Evolutionary conservation across 108 stramenopile genomes (phyloP), one percentile per base, ranked within the genome.

Genomic region (Nannochloropsis salina): DNA sequence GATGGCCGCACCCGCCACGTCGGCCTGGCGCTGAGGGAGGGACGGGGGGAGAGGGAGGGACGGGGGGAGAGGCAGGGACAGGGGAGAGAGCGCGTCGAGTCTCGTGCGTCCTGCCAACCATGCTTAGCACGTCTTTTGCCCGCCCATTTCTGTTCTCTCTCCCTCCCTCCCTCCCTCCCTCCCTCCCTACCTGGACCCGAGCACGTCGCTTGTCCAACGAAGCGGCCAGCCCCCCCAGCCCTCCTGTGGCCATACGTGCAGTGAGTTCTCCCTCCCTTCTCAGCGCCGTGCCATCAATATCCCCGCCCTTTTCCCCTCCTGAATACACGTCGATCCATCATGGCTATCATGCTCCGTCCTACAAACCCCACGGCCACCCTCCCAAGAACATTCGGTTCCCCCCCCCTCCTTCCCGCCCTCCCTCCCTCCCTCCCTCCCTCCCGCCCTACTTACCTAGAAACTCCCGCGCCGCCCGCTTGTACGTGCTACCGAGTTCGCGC

Each of bases 1-100:
- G 20, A 74, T 15, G 15, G 61, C n/a, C 61, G 61, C 61, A 15
- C 61, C 61, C n/a, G 61, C 61, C 61, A 74, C 61, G 20, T 74
- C 61, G 3, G 61, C 61, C n/a, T 74, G 61, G 61, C 61, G 61
- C 61, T 74, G n/a, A 74, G 61, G 61, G 61, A 74, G 61, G 61
- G 61, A 74, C 20, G 61, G 61, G n/a, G 61, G 61, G 61, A 74
- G 61, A n/a, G 61, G n/a, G 61, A 1, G 61, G n/a, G 61, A n/a
- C 20, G n/a, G 4, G 61, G 61, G n/a, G 61, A 5, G 4, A 74
- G 61, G 61, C 20, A 74, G 61, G 61, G n/a, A n/a, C n/a, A n/a
- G n/a, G n/a, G n/a, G 61, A 74, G 61, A 5, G 61, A 74, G 12
- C 12, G 47, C 12, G 4, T 2, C 20, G n/a, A n/a, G n/a, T 74